A percentile compares a stretch with the other conserved stretches of the same genome.
phyloP scores from a whole-genome alignment of 2,329 filamentous ascomycete species.

The Aspergillus aculeatus region DNA sequence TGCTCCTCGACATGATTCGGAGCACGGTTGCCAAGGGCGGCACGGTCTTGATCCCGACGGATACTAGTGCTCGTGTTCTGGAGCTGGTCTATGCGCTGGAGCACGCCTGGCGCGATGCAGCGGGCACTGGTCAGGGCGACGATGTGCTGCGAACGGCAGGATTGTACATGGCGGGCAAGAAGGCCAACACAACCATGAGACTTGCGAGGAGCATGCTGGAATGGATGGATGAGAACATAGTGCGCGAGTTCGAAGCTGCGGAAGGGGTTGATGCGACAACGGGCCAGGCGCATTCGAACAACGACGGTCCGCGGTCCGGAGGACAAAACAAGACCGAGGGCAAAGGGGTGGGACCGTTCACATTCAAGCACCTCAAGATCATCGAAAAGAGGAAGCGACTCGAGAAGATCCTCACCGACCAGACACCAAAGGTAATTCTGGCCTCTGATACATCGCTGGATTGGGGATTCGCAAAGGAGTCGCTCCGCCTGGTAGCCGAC shows the following conservation, averaged over 20 bases:
- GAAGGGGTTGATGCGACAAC: conserved; percentile 41
- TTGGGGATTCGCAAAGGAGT: conserved; percentile 89
- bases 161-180: conserved; percentile 82
- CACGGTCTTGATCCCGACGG: conserved; percentile 88
- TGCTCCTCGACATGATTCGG: conserved; percentile 75
- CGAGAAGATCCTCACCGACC: conserved; percentile 61
- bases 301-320: conserved; percentile 42
- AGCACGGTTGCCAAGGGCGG: conserved; percentile 79
- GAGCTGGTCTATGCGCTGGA: conserved; percentile 91
- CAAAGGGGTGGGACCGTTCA: conserved; percentile 69
- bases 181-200: conserved; percentile 82
- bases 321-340: conserved; percentile 39
- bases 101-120: conserved; percentile 78
- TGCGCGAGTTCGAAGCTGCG: conserved; percentile 80
- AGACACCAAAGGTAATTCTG: conserved; percentile 70
- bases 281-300: conserved; percentile 39
- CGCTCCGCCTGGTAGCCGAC: conserved; percentile 70
- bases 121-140: conserved; percentile 50
- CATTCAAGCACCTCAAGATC: conserved; percentile 80
- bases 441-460: conserved; percentile 87
- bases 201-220: conserved; percentile 95
- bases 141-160: conserved; percentile 52
- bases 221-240: conserved; percentile 97
- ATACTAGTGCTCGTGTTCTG: conserved; percentile 90
- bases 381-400: conserved; percentile 81